A percentile compares a stretch with the other conserved stretches of the same genome.
Evolutionary conservation across 345 rosid genomes (phyloP).

Genomic region (Turritis glabra): DNA sequence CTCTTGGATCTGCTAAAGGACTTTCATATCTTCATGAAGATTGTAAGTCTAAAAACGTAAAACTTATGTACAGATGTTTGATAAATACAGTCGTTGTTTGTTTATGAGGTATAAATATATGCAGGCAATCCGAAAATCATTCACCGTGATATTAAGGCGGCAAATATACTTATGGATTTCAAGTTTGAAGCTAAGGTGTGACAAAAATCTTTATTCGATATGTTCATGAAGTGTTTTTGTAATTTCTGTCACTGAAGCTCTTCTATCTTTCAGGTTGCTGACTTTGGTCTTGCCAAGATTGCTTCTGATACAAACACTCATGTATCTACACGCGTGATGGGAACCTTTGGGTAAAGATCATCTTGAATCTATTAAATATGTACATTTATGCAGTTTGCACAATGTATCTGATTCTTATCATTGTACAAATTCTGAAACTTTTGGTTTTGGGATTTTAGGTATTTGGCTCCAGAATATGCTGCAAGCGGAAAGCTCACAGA

Average conservation of each 20-base stretch:
- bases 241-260: not conserved
- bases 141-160: slow-evolving; percentile 90
- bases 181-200: slow-evolving; percentile 87
- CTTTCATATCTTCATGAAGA: slow-evolving; percentile 97
- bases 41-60: slow-evolving; percentile 46
- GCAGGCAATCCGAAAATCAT: slow-evolving; percentile 92
- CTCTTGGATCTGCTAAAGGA: slow-evolving; percentile 91
- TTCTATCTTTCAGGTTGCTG: slow-evolving; percentile 46
- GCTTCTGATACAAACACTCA: slow-evolving; percentile 82
- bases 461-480: slow-evolving; percentile 91
- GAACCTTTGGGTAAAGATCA: slow-evolving; percentile 52
- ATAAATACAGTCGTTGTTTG: not conserved
- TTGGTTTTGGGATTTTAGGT: slow-evolving; percentile 42
- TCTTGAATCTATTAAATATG: not conserved
- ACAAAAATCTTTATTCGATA: not conserved
- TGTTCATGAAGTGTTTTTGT: not conserved
- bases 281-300: slow-evolving; percentile 90
- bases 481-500: slow-evolving; percentile 82
- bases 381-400: not conserved
- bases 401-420: not conserved
- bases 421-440: not conserved
- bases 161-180: slow-evolving; percentile 83
- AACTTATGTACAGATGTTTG: not conserved
- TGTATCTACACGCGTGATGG: slow-evolving; percentile 95
- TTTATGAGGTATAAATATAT: not conserved